Conservation (phyloP, 352 stramenopile genomes). For the Phytophthora rubi region DNA sequence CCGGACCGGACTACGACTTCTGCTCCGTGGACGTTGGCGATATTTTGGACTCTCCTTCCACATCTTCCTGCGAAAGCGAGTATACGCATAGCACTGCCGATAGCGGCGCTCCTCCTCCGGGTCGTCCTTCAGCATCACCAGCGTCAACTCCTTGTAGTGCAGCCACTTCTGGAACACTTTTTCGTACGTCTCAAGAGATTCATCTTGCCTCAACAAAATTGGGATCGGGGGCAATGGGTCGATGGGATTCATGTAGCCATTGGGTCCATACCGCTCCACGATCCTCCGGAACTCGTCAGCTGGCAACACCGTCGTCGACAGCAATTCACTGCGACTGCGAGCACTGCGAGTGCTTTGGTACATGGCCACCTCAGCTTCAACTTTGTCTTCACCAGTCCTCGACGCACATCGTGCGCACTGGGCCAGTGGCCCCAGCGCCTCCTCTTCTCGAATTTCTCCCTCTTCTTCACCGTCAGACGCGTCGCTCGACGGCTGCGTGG, state of each 20-base stretch:
- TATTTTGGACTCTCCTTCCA: background rate
- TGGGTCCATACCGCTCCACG: background rate
- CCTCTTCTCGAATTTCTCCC: background rate
- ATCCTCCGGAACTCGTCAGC: background rate
- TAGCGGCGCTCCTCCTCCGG: background rate
- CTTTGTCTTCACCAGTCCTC: background rate
- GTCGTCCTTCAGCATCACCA: background rate
- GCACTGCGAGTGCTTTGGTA: background rate
- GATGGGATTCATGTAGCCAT: background rate
- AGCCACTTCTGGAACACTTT: constrained; percentile 11
- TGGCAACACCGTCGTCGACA: constrained; percentile 1
- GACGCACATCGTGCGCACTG: background rate
- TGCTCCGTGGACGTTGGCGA: background rate
- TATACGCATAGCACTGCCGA: background rate
- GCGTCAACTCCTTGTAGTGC: background rate
- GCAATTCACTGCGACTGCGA: constrained; percentile 2
- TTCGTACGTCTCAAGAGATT: constrained; percentile 2
- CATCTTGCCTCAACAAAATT: constrained; percentile 5
- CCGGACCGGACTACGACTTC: background rate
- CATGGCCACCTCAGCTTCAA: background rate
- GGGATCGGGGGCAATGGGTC: constrained; percentile 4
- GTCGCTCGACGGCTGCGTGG: background rate
- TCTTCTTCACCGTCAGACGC: background rate
- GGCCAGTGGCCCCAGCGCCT: background rate
- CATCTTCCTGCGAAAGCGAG: background rate